phyloP scores from a whole-genome alignment of 1,139 yeast genomes.

The Yamadazyma kanchanaburiensis region DNA sequence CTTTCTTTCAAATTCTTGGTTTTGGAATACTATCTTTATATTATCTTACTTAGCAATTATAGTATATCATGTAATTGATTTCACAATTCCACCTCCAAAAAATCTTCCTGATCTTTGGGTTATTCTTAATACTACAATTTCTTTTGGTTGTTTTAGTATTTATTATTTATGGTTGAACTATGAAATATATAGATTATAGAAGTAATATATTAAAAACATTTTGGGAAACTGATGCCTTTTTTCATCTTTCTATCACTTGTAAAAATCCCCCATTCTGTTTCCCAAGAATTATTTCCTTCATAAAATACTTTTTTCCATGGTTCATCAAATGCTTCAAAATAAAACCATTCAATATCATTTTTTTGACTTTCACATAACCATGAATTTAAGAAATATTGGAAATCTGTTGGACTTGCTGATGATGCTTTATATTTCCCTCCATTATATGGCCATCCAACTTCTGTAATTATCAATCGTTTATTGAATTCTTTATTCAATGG shows the following conservation, averaged over 20 bases:
- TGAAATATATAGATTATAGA: constrained; percentile 28
- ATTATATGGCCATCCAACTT: constrained; percentile 69
- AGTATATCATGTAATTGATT: constrained; percentile 54
- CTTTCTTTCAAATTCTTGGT: constrained; percentile 33
- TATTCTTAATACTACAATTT: constrained; percentile 65
- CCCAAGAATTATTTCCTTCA: constrained; percentile 52
- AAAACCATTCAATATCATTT: constrained; percentile 49
- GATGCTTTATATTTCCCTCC: constrained; percentile 53
- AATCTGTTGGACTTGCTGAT: constrained; percentile 41
- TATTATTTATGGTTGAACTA: constrained; percentile 78
- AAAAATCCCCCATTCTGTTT: constrained; percentile 71
- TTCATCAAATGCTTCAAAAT: constrained; percentile 71
- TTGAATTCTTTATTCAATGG: constrained; percentile 22
- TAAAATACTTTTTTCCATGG: constrained; percentile 63
- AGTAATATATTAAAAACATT: constrained; percentile 5
- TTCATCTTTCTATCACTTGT: constrained; percentile 35
- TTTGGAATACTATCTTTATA: constrained; percentile 57
- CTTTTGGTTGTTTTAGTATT: constrained; percentile 70
- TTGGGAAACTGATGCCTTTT: constrained; percentile 9
- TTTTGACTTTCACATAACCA: constrained; percentile 50
- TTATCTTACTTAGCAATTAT: constrained; percentile 57
- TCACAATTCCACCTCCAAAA: constrained; percentile 48
- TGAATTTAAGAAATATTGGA: constrained; percentile 46
- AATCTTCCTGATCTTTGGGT: constrained; percentile 85
- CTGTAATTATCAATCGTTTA: constrained; percentile 47